Evolutionary conservation across 371 early-diverging fungal genomes (phyloP).

Genomic region (Mucor lusitanicus): DNA sequence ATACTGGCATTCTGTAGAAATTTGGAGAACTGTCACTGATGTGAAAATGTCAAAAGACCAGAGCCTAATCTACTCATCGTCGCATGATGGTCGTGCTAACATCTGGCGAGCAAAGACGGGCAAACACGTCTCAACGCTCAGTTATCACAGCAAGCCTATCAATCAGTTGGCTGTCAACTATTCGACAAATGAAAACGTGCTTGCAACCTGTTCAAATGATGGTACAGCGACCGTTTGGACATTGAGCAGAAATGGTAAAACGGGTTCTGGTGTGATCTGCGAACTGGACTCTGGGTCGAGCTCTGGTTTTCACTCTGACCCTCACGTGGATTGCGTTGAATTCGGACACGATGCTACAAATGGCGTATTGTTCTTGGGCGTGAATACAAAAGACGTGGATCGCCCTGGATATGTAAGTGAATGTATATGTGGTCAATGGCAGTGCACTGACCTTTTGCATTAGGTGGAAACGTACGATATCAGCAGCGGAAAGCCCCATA

Average conservation of each 20-base stretch:
- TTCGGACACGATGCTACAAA: conserved; percentile 34
- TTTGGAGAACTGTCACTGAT: conserved; percentile 47
- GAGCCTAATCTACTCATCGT: conserved; percentile 30
- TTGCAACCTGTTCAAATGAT: conserved; percentile 40
- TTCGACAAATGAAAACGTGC: conserved; percentile 20
- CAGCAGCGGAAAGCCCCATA: not conserved
- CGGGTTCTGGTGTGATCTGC: conserved; percentile 31
- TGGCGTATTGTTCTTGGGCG: conserved; percentile 30
- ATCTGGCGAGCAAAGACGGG: conserved; percentile 33
- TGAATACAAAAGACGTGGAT: conserved; percentile 16
- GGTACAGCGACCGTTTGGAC: conserved; percentile 43
- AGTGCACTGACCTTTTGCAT: not conserved
- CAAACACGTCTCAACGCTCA: conserved; percentile 32
- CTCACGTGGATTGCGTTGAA: conserved; percentile 35
- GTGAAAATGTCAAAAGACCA: conserved; percentile 36
- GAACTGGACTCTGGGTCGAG: conserved; percentile 12
- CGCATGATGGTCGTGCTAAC: conserved; percentile 34
- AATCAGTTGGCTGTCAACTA: conserved; percentile 29
- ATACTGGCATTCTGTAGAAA: conserved; percentile 7
- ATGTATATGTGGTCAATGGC: not conserved
- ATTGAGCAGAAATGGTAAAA: conserved; percentile 26
- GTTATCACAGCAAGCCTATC: conserved; percentile 29
- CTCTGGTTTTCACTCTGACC: conserved; percentile 7
- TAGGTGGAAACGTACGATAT: conserved; percentile 39
- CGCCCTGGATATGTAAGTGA: conserved; percentile 33